These are phyloP conservation scores for Candida multigemmis DNA, from an alignment of 805 yeast species.

Conservation along the genomic window DNA sequence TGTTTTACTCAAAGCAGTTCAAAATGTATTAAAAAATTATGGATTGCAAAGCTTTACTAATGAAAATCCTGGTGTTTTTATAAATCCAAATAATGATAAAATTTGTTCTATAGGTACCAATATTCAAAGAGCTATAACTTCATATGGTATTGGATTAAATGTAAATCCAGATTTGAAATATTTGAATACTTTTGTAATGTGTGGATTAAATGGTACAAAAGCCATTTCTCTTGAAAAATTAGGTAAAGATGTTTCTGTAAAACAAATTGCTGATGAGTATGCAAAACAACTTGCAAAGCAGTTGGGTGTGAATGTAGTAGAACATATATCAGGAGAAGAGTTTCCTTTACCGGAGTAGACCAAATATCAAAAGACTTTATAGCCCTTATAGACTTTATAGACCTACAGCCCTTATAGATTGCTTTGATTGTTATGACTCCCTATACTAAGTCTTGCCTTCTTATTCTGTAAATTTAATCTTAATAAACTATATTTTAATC, in stretches of 20 bases:
- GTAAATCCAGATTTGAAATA: constrained; percentile 63
- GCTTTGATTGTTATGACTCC: not conserved
- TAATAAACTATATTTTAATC: constrained; percentile 32
- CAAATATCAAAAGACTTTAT: not conserved
- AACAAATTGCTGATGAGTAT: constrained; percentile 21
- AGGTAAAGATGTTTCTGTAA: constrained; percentile 6
- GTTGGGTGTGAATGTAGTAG: constrained; percentile 22
- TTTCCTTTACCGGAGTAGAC: constrained; percentile 5
- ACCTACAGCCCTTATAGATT: not conserved
- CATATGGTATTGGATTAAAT: constrained; percentile 86
- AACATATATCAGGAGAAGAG: constrained; percentile 25
- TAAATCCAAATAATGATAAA: constrained; percentile 40
- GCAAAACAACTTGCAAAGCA: constrained; percentile 28
- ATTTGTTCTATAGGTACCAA: constrained; percentile 89
- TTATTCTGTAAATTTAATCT: constrained; percentile 11
- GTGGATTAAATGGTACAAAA: constrained; percentile 62
- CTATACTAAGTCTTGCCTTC: constrained; percentile 7
- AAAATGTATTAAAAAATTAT: constrained; percentile 32
- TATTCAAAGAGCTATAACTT: constrained; percentile 72
- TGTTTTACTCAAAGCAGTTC: constrained; percentile 50
- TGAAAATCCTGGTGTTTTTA: constrained; percentile 87
- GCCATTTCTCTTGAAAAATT: constrained; percentile 24
- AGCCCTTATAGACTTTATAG: not conserved
- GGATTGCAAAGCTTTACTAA: constrained; percentile 43
- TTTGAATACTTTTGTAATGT: constrained; percentile 68